phyloP scores from a whole-genome alignment of 352 stramenopile genomes.

The Pythium brachiatum region DNA sequence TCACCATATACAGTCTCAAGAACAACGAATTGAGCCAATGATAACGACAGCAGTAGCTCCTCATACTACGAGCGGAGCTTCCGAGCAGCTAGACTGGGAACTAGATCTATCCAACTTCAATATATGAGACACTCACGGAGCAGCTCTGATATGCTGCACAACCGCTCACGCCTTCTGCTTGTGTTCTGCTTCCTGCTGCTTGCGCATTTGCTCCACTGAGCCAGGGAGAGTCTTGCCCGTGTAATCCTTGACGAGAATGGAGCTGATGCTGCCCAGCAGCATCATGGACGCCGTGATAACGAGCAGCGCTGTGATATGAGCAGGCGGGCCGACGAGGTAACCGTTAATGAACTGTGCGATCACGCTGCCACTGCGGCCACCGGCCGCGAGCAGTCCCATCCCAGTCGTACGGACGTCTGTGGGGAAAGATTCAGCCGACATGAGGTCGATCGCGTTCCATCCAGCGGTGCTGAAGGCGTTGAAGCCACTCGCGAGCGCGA shows the following conservation, averaged over 20 bases:
- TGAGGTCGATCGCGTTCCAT: constrained; percentile 91
- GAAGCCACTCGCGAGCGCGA: constrained; percentile 84
- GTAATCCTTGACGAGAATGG: constrained; percentile 54
- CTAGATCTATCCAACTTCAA: constrained; percentile 72
- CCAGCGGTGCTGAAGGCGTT: constrained; percentile 89
- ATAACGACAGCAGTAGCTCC: neutral
- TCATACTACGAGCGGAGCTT: constrained; percentile 19
- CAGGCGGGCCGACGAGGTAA: constrained; percentile 68
- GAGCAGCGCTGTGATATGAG: constrained; percentile 76
- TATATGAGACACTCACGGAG: constrained; percentile 18
- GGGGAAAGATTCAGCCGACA: constrained; percentile 90
- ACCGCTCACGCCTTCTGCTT: neutral
- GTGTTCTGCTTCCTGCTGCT: constrained; percentile 17
- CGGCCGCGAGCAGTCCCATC: constrained; percentile 85
- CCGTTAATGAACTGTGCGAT: constrained; percentile 91
- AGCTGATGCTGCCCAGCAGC: constrained; percentile 66
- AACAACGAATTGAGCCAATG: neutral
- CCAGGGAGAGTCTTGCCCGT: constrained; percentile 49
- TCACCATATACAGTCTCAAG: neutral
- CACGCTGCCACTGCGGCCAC: constrained; percentile 83
- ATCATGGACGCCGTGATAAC: constrained; percentile 78
- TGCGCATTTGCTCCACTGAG: constrained; percentile 60
- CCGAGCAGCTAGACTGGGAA: constrained; percentile 39
- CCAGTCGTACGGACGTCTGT: constrained; percentile 87
- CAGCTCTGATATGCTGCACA: neutral